phyloP scores from a whole-genome alignment of 805 yeast species.

The Starmerella roubikii region DNA sequence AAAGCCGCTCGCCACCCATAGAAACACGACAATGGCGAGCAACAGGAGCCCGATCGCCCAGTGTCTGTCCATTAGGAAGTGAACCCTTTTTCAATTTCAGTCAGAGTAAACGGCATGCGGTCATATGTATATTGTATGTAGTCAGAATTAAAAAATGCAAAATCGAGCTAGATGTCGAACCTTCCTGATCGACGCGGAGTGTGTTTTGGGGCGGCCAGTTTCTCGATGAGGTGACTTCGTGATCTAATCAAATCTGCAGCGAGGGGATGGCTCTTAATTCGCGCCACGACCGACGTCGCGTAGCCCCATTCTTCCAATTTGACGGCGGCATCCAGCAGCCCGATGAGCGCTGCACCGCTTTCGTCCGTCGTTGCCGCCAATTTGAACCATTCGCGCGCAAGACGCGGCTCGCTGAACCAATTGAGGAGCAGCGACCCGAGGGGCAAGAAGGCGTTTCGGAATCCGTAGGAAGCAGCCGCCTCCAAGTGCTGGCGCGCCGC shows the following conservation, averaged over 20 bases:
- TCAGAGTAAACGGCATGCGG: no score
- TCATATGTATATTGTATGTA: no score
- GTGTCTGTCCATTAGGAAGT: no score
- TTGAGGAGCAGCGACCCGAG: conserved; percentile 73
- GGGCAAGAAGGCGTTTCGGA: conserved; percentile 59
- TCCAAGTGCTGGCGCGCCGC: conserved; percentile 63
- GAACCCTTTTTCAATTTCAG: no score
- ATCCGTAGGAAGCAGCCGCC: conserved; percentile 62
- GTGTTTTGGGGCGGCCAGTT: neutral
- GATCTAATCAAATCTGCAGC: neutral
- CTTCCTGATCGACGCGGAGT: conserved; percentile 1
- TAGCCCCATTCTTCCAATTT: conserved; percentile 8
- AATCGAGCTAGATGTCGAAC: conserved; percentile 2
- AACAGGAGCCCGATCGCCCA: conserved; percentile 74
- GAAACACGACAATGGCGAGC: conserved; percentile 58
- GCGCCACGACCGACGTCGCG: conserved; percentile 3
- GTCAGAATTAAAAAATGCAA: no score
- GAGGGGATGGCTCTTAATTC: conserved; percentile 10
- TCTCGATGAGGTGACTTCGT: neutral
- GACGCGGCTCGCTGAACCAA: conserved; percentile 44
- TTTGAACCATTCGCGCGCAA: conserved; percentile 74
- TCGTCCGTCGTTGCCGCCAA: conserved; percentile 37
- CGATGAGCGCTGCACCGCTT: conserved; percentile 19
- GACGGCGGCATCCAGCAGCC: conserved; percentile 18
- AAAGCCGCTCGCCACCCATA: conserved; percentile 88